These are phyloP conservation scores for Hibiscus tridactylites DNA, from an alignment of 345 rosid genomes.

Conservation along the genomic window DNA sequence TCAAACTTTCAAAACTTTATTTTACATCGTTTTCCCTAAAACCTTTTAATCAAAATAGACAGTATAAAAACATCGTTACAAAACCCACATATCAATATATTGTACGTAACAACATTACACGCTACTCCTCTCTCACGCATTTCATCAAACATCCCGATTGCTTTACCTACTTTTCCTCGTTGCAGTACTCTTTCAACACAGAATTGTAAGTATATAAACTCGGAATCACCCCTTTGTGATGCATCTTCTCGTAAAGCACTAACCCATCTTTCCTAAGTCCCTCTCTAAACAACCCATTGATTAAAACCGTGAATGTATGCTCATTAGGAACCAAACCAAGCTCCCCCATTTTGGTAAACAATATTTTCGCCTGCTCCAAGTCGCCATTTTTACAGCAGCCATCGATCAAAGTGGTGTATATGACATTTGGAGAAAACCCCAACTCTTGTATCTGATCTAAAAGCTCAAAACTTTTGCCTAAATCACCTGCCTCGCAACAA, in stretches of 20 bases:
- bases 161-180: conserved; percentile 29
- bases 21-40: too few species aligned
- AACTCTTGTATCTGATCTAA: conserved; percentile 35
- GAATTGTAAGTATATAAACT: conserved; percentile 54
- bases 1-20: too few species aligned
- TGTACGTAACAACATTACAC: conserved; percentile 54
- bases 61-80: conserved; percentile 2
- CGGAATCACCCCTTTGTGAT: conserved; percentile 40
- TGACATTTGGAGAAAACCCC: conserved; percentile 46
- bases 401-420: conserved; percentile 72
- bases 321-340: conserved; percentile 60
- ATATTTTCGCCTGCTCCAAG: conserved; percentile 36
- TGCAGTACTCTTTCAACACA: conserved; percentile 46
- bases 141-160: conserved; percentile 61
- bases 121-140: conserved; percentile 59
- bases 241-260: conserved; percentile 54
- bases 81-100: conserved; percentile 51
- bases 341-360: conserved; percentile 44
- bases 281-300: conserved; percentile 55
- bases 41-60: too few species aligned
- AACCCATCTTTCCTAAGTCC: conserved; percentile 53
- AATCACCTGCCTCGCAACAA: conserved; percentile 51
- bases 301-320: conserved; percentile 63
- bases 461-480: conserved; percentile 37
- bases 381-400: conserved; percentile 71